phyloP scores from a whole-genome alignment of 345 rosid genomes.

The Populus davidiana region DNA sequence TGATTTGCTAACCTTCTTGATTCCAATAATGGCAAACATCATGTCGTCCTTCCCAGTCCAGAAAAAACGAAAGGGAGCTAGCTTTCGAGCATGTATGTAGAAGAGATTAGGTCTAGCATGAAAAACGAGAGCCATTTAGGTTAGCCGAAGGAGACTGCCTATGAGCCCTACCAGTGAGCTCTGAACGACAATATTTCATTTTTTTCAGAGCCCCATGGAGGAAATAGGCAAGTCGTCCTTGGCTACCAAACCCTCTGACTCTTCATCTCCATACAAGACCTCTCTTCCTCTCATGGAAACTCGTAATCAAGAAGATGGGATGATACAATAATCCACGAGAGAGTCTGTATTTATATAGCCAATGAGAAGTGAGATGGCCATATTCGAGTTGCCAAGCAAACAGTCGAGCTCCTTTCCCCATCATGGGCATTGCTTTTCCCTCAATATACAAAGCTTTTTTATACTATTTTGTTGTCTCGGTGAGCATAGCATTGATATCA shows the following conservation, averaged over 20 bases:
- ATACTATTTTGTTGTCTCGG: neutral
- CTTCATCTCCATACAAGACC: slow-evolving; percentile 49
- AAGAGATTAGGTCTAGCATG: slow-evolving; percentile 25
- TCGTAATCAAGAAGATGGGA: neutral
- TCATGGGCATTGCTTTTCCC: too few relatives aligned
- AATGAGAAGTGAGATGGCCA: neutral
- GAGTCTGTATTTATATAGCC: slow-evolving; percentile 23
- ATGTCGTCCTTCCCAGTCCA: too few relatives aligned
- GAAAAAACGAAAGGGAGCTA: neutral
- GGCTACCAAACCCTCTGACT: slow-evolving; percentile 40
- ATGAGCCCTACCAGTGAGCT: slow-evolving; percentile 2
- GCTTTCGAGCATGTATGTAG: neutral
- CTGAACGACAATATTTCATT: too few relatives aligned
- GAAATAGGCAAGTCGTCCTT: slow-evolving; percentile 61
- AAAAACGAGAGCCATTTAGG: slow-evolving; percentile 33
- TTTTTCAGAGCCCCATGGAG: neutral
- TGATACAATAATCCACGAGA: neutral
- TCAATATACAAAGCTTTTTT: neutral
- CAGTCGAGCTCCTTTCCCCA: neutral
- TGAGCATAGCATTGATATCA: neutral
- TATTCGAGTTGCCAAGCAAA: neutral
- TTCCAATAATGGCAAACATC: neutral
- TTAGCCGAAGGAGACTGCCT: slow-evolving; percentile 39
- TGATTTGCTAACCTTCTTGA: neutral
- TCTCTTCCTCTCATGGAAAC: slow-evolving; percentile 23